Percentiles rank a stretch among this genome's conserved stretches.
Conservation (phyloP, 257 asterid genomes). For the Handroanthus guayacan region DNA sequence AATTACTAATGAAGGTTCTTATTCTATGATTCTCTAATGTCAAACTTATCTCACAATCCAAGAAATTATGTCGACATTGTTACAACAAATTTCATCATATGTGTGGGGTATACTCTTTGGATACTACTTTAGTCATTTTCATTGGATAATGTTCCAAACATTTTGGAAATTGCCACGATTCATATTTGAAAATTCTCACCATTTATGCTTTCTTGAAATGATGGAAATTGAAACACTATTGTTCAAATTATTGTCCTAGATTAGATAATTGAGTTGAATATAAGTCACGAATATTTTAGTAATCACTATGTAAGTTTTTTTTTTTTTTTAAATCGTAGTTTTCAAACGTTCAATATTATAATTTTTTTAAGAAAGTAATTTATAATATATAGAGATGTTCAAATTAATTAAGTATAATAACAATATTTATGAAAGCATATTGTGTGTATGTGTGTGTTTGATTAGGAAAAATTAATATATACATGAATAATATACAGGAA, state of each 20-base stretch:
- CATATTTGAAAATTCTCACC: not conserved
- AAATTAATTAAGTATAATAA: too few species aligned
- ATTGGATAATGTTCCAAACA: not conserved
- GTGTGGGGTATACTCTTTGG: not conserved
- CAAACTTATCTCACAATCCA: not conserved
- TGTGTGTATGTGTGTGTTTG: too few species aligned
- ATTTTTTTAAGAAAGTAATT: too few species aligned
- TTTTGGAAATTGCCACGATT: not conserved
- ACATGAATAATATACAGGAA: too few species aligned
- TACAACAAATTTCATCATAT: conserved; percentile 35
- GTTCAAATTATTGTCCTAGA: too few species aligned
- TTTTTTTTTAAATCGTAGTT: too few species aligned
- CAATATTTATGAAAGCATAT: too few species aligned
- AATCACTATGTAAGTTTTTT: not conserved
- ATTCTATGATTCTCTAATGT: not conserved
- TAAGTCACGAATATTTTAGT: too few species aligned
- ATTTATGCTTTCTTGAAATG: not conserved
- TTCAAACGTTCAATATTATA: too few species aligned
- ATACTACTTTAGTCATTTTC: not conserved
- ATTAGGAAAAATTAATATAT: too few species aligned
- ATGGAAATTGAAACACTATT: not conserved
- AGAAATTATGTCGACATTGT: conserved; percentile 50
- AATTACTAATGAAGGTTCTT: not conserved
- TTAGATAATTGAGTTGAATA: too few species aligned
- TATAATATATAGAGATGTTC: too few species aligned